Evolutionary conservation across 371 early-diverging fungal genomes (phyloP), one percentile per base, ranked within the genome.

Genomic region (Mortierella sp.): DNA sequence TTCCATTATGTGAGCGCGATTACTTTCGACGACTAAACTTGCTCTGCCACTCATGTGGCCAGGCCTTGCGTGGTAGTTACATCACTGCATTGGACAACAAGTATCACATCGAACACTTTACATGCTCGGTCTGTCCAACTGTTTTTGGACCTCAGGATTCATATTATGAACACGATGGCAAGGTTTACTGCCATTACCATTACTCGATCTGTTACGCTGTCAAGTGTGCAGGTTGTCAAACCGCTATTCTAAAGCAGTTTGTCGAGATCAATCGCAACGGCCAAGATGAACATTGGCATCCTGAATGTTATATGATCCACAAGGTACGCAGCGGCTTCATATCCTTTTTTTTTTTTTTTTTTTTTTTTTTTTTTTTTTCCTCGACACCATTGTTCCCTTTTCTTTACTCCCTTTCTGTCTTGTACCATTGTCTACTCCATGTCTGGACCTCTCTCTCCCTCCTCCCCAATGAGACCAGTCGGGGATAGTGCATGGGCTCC

Each of bases 261-360:
- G 92, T 99, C 52, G 97, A 99, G 72, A 94, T 95, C 66, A 90
- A 88, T 72, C 83, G 84, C 50, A 88, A 91, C 68, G 83, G 89
- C 63, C 85, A 89, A 62, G 86, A 92, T 50, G 90, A 90, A 63
- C 92, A 93, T 62, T 98, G 99, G 99, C 99, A 99, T 81, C 98
- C 98, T 12, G 96, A 97, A 80, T 99, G 99, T 81, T 99, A 99
- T 82, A 98, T 97, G 98, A 96, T 99, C 58, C 93, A 95, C 86
- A 97, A 95, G 87, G 91, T 91, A 81, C 23, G 25, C 21, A 18
- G 14, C 44, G 44, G 26, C 47, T 19, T 50, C 57, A 44, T n/a
- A 1, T 14, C 7, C 21, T 29, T 4, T 19, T 14, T 58, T 26
- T 37, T 57, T n/a, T 51, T 11, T 19, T 25, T 53, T 46, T 46